phyloP scores from a whole-genome alignment of 2,329 filamentous ascomycete genomes.

The Tolypocladium ovalisporum region DNA sequence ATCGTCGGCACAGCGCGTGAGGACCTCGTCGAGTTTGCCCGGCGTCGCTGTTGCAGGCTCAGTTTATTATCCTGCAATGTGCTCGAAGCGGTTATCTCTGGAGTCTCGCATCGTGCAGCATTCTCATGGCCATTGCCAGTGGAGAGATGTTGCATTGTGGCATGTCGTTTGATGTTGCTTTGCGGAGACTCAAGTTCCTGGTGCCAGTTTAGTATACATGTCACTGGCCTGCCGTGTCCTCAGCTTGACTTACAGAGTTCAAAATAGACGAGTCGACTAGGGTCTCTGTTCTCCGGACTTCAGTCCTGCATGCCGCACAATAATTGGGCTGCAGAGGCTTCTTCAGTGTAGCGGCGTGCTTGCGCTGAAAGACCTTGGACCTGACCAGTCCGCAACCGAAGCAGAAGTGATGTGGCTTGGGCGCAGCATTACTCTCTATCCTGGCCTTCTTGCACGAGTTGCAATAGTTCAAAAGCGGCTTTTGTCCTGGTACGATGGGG shows the following conservation, averaged over 20 bases:
- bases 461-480: constrained; percentile 22
- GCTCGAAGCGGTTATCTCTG: neutral
- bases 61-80: neutral
- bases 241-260: constrained; percentile 11
- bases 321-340: constrained; percentile 20
- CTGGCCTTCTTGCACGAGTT: constrained; percentile 18
- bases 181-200: neutral
- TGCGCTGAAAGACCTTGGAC: constrained; percentile 13
- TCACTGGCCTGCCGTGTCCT: too few relatives aligned
- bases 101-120: neutral
- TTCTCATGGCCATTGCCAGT: neutral
- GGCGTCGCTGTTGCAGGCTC: neutral
- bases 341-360: constrained; percentile 11
- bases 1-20: neutral
- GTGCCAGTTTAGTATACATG: neutral
- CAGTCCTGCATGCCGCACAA: constrained; percentile 15
- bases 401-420: constrained; percentile 27
- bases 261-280: constrained; percentile 15
- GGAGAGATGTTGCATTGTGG: neutral
- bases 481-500: constrained; percentile 13
- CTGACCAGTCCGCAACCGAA: constrained; percentile 17
- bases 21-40: neutral
- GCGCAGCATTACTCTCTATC: constrained; percentile 10
- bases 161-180: neutral
- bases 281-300: constrained; percentile 12